Percentiles rank a stretch among this genome's conserved stretches.
phyloP scores from a whole-genome alignment of 2,329 filamentous ascomycete species.

The Pyrenochaeta sp. region DNA sequence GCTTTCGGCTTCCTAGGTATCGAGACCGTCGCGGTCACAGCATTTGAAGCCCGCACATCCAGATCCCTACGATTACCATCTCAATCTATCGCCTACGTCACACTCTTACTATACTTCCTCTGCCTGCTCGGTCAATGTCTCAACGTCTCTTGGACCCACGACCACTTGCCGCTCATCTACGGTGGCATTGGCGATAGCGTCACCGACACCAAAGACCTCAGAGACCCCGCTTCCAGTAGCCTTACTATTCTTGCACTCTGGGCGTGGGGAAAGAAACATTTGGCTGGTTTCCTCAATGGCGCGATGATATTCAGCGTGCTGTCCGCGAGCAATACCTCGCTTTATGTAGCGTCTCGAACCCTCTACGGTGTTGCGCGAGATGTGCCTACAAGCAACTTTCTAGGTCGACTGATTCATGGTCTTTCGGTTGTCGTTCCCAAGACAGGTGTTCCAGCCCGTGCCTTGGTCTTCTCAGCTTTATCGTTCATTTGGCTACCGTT shows the following conservation, averaged over 20 bases:
- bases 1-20: not conserved
- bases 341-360: constrained; percentile 7
- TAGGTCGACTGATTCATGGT: not conserved
- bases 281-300: constrained; percentile 8
- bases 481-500: not conserved
- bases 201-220: constrained; percentile 1
- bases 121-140: not conserved
- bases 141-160: not conserved
- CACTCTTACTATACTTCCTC: not conserved
- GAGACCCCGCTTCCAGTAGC: constrained; percentile 1
- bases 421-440: not conserved
- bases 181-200: constrained; percentile 4
- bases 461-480: not conserved
- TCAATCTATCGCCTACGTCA: not conserved
- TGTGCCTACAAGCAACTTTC: not conserved
- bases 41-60: not conserved
- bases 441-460: not conserved
- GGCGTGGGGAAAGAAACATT: constrained; percentile 1
- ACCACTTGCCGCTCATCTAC: constrained; percentile 5
- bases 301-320: constrained; percentile 10
- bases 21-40: not conserved
- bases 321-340: constrained; percentile 4
- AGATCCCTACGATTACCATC: not conserved
- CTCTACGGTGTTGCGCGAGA: constrained; percentile 7
- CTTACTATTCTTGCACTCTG: constrained; percentile 3